Conservation (phyloP, 768 basidiomycete species). For the Cyathus striatus region DNA sequence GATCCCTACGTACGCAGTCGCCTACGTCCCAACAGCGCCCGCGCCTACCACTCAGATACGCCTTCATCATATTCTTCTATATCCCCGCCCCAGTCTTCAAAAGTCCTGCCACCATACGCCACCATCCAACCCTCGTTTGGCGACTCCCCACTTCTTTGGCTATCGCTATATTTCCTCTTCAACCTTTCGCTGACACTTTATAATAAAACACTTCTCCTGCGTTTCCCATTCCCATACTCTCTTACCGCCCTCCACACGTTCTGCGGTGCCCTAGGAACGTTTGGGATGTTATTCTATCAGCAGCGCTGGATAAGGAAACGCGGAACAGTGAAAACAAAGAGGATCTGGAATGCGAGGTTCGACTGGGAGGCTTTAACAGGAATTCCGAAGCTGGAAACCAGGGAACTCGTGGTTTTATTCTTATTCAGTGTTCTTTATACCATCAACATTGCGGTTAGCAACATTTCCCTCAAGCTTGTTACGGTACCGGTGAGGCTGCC, state of each 20-base stretch:
- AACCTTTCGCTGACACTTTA: constrained; percentile 91
- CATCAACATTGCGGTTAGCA: constrained; percentile 92
- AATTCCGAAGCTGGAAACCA: constrained; percentile 29
- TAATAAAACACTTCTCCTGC: constrained; percentile 90
- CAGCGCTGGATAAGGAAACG: constrained; percentile 7
- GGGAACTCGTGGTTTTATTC: constrained; percentile 60
- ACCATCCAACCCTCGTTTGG: not conserved
- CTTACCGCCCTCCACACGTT: constrained; percentile 90
- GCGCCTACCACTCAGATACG: not conserved
- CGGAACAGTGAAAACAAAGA: not conserved
- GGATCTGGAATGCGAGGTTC: not conserved
- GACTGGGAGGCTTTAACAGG: constrained; percentile 5
- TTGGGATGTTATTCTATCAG: constrained; percentile 43
- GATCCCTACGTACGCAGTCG: no score
- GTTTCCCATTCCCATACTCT: constrained; percentile 94
- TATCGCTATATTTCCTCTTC: constrained; percentile 80
- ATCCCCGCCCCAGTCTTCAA: not conserved
- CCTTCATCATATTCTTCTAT: no score
- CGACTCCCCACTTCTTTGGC: constrained; percentile 43
- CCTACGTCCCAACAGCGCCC: no score
- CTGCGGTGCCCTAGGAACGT: constrained; percentile 80
- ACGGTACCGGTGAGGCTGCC: constrained; percentile 87
- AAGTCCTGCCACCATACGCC: not conserved
- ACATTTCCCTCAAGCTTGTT: constrained; percentile 82
- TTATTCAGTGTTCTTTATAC: constrained; percentile 90